These are phyloP conservation scores for Emmonsiellopsis sp. DNA, from an alignment of 2,329 filamentous ascomycete species.

Conservation along the genomic window DNA sequence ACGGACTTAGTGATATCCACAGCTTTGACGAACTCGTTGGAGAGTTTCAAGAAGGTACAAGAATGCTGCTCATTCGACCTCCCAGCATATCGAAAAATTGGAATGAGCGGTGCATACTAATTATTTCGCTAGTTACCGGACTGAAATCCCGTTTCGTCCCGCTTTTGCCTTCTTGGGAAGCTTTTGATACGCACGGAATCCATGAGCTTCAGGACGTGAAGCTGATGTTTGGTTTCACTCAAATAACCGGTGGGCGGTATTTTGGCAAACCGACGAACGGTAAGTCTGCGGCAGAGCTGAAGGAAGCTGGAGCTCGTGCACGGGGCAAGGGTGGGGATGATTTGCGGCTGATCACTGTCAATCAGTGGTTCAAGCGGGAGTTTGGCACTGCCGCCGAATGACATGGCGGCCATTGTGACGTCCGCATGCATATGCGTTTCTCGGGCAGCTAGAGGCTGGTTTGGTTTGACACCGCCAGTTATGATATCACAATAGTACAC, in stretches of 20 bases:
- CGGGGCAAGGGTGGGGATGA: not conserved
- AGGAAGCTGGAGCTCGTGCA: not conserved
- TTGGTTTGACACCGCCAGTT: too few relatives aligned
- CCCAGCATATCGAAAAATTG: not conserved
- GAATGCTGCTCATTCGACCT: not conserved
- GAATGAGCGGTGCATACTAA: not conserved
- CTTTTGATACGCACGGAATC: slow-evolving; percentile 24
- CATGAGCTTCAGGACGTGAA: slow-evolving; percentile 28
- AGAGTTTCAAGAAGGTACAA: slow-evolving; percentile 24
- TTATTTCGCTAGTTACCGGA: slow-evolving; percentile 14
- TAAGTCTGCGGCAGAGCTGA: not conserved
- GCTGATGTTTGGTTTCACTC: slow-evolving; percentile 29
- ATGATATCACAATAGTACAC: too few relatives aligned
- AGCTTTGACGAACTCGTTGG: slow-evolving; percentile 21
- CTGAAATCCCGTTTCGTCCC: slow-evolving; percentile 23
- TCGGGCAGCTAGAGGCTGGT: not conserved
- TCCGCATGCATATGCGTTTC: not conserved
- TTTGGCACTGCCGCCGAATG: not conserved
- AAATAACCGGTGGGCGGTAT: slow-evolving; percentile 20
- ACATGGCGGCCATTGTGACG: not conserved
- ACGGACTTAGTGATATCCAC: slow-evolving; percentile 28
- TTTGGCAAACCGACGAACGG: not conserved
- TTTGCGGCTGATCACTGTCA: not conserved
- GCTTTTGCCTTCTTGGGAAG: slow-evolving; percentile 22
- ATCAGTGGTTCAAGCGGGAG: not conserved